These are phyloP conservation scores for Coelastrella sp. DNA, from an alignment of 139 green algal species.

Conservation along the genomic window DNA sequence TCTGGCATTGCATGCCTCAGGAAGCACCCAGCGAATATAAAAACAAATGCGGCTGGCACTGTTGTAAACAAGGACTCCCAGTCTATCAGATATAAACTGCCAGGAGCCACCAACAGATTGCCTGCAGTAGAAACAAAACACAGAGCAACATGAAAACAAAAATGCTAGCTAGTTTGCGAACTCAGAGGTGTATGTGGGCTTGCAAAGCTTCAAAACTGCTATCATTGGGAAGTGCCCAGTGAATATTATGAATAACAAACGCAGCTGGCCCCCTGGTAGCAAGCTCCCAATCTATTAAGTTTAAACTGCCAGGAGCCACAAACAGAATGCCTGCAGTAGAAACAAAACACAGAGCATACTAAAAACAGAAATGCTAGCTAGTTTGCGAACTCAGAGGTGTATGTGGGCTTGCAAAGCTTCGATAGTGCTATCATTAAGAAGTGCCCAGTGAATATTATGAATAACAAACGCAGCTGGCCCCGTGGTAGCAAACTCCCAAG, in stretches of 20 bases:
- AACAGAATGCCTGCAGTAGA: constrained; percentile 58
- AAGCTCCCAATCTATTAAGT: constrained; percentile 70
- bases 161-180: too few relatives aligned
- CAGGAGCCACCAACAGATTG: constrained; percentile 56
- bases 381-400: too few relatives aligned
- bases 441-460: too few relatives aligned
- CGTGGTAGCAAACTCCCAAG: constrained; percentile 65
- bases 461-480: constrained; percentile 53
- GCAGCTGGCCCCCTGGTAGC: constrained; percentile 49
- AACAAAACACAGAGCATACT: neutral
- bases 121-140: constrained; percentile 25
- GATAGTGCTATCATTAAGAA: too few relatives aligned
- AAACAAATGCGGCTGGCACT: constrained; percentile 52
- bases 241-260: too few relatives aligned
- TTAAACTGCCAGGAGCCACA: constrained; percentile 37
- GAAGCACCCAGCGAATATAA: too few relatives aligned
- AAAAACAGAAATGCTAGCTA: neutral
- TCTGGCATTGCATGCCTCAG: too few relatives aligned
- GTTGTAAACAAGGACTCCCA: constrained; percentile 64
- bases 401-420: too few relatives aligned
- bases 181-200: too few relatives aligned
- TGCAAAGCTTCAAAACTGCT: too few relatives aligned
- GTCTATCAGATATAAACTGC: constrained; percentile 59
- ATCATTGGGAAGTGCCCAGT: too few relatives aligned
- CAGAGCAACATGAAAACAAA: too few relatives aligned